Evolutionary conservation across 805 yeast genomes (phyloP), one percentile per base, ranked within the genome.

Genomic region (Cyberlindnera galapagoensis): DNA sequence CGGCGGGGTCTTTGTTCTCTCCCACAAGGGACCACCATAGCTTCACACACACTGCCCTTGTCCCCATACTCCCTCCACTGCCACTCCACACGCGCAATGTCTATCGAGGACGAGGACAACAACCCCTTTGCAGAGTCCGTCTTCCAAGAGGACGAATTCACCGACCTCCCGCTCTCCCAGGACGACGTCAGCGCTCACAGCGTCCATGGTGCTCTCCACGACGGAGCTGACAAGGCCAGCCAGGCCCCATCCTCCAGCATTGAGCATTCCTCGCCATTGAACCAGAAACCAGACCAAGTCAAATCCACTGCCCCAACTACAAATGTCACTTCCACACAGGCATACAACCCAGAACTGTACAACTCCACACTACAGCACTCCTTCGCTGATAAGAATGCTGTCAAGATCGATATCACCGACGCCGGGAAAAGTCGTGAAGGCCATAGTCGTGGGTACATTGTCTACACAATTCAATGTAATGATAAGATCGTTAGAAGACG

Each of bases 371-470:
- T 33, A 5, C 52, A 40, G 30, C 43, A 44, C 21, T 21, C 44
- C 6, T 44, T 44, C 40, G 33, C 39, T 30, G 39, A 42, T 20
- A 38, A 34, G 26, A 12, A 30, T 9, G 48, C 48, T 5, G 44
- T 46, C 16, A 31, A 34, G 14, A 63, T 70, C 24, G 49, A 65
- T 31, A 86, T 90, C 22, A 60, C 69, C 0, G 95, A 85, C 43
- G 96, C 97, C 1, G 85, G 86, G 5, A 87, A 84, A 52, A 80
- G 84, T 33, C 79, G 73, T 38, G 97, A 90, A 46, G 86, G 88
- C 9, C 73, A 74, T 47, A 69, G 76, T 22, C 70, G 83, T 41
- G 76, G 87, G 3, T 90, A 80, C 46, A 76, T 90, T 17, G 85
- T 87, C 0, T 90, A 92, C 54, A 79, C 94, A 3, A 83, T 90